These are phyloP conservation scores for Hanseniaspora lachancei DNA, from an alignment of 805 yeast species.

Conservation along the genomic window DNA sequence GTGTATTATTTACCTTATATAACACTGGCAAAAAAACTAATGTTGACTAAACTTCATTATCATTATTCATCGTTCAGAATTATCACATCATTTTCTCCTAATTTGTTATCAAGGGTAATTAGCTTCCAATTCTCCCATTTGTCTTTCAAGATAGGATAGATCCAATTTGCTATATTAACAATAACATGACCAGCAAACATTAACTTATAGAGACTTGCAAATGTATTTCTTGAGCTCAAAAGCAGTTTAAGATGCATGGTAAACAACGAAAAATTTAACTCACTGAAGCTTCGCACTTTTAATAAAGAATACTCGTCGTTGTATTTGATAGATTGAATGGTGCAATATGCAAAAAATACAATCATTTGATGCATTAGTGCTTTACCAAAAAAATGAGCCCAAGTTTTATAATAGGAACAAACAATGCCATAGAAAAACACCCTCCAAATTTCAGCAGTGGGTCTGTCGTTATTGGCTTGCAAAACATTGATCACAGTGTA, in stretches of 20 bases:
- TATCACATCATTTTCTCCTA: not conserved
- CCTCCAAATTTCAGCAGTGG: not conserved
- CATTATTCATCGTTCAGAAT: conserved; percentile 4
- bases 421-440: not conserved
- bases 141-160: not conserved
- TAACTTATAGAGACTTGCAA: not conserved
- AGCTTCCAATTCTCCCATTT: conserved; percentile 1
- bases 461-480: not conserved
- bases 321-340: not conserved
- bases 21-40: too few relatives aligned
- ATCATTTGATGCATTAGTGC: not conserved
- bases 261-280: not conserved
- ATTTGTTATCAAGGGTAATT: not conserved
- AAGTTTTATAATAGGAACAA: not conserved
- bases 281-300: not conserved
- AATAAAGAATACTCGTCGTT: not conserved
- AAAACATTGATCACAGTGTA: not conserved
- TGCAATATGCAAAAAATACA: not conserved
- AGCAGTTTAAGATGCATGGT: not conserved
- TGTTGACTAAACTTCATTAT: too few relatives aligned
- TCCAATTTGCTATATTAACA: not conserved
- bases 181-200: not conserved
- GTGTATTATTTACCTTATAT: too few relatives aligned
- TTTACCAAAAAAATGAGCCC: not conserved
- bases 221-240: not conserved